Evolutionary conservation across 78 protist genomes (phyloP).

Genomic region (Cavenderia fasciculata): DNA sequence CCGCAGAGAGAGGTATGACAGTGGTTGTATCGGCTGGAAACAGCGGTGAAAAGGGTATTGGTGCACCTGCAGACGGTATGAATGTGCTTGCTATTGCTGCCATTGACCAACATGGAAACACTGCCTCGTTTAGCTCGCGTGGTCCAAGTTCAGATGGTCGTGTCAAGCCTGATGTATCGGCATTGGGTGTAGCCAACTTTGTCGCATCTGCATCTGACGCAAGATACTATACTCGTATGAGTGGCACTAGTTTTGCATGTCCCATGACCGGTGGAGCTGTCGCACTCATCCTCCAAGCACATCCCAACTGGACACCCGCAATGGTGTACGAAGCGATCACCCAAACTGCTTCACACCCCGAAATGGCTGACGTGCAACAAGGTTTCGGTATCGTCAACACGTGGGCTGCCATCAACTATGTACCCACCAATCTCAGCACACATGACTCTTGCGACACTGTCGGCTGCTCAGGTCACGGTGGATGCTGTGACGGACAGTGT

Average conservation of each 20-base stretch:
- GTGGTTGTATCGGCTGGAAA: constrained; percentile 75
- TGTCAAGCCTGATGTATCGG: constrained; percentile 74
- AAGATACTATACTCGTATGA: constrained; percentile 24
- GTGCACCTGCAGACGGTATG: constrained; percentile 77
- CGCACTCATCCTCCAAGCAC: constrained; percentile 55
- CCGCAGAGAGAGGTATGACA: constrained; percentile 56
- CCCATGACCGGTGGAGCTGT: constrained; percentile 71
- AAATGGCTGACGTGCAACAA: neutral
- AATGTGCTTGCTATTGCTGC: constrained; percentile 63
- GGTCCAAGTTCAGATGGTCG: constrained; percentile 78
- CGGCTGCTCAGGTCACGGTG: constrained; percentile 66
- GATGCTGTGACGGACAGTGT: constrained; percentile 38
- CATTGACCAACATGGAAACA: neutral
- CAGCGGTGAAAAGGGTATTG: constrained; percentile 30
- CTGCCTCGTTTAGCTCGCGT: constrained; percentile 24
- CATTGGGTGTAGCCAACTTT: constrained; percentile 31
- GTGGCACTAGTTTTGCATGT: constrained; percentile 74
- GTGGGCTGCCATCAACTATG: constrained; percentile 7
- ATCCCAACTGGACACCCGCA: constrained; percentile 49
- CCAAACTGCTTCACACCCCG: neutral
- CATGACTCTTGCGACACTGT: neutral
- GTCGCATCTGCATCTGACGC: constrained; percentile 9
- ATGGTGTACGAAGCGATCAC: constrained; percentile 47
- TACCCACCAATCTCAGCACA: neutral
- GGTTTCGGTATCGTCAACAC: constrained; percentile 60